Evolutionary conservation across 805 yeast genomes (phyloP).

Genomic region (Wickerhamomyces chambardii): DNA sequence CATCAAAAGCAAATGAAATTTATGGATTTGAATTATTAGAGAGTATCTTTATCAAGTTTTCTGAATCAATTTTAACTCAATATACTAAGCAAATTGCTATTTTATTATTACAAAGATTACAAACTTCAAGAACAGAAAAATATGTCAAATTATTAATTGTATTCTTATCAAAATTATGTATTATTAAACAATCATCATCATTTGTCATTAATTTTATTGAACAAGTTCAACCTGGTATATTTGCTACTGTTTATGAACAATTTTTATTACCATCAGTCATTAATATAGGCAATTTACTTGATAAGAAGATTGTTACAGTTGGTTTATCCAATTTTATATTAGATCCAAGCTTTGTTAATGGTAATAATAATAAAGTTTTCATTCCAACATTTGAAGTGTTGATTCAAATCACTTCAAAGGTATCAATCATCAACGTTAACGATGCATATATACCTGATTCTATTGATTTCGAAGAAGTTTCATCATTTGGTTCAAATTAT

Average conservation of each 20-base stretch:
- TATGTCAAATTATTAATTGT: slow-evolving; percentile 63
- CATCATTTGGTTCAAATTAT: slow-evolving; percentile 82
- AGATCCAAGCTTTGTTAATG: slow-evolving; percentile 23
- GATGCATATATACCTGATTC: slow-evolving; percentile 27
- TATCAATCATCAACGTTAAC: slow-evolving; percentile 24
- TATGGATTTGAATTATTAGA: slow-evolving; percentile 84
- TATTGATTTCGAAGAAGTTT: slow-evolving; percentile 55
- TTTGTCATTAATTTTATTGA: slow-evolving; percentile 63
- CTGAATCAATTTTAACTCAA: slow-evolving; percentile 36
- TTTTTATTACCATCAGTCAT: slow-evolving; percentile 31
- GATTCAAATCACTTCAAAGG: slow-evolving; percentile 26
- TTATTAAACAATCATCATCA: slow-evolving; percentile 27
- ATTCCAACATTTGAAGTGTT: slow-evolving; percentile 33
- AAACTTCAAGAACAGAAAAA: slow-evolving; percentile 73
- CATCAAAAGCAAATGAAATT: slow-evolving; percentile 74
- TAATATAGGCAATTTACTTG: slow-evolving; percentile 39
- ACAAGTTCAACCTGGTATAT: slow-evolving; percentile 57
- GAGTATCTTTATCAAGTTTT: slow-evolving; percentile 49
- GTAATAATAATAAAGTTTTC: slow-evolving; percentile 32
- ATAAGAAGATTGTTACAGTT: slow-evolving; percentile 42
- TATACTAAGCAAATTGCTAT: slow-evolving; percentile 67
- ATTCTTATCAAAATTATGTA: slow-evolving; percentile 47
- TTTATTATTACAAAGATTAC: slow-evolving; percentile 71
- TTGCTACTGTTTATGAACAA: slow-evolving; percentile 35
- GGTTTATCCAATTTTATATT: slow-evolving; percentile 39